Conservation (phyloP, 2,329 filamentous ascomycete genomes). For the Stachybotrys chartarum region DNA sequence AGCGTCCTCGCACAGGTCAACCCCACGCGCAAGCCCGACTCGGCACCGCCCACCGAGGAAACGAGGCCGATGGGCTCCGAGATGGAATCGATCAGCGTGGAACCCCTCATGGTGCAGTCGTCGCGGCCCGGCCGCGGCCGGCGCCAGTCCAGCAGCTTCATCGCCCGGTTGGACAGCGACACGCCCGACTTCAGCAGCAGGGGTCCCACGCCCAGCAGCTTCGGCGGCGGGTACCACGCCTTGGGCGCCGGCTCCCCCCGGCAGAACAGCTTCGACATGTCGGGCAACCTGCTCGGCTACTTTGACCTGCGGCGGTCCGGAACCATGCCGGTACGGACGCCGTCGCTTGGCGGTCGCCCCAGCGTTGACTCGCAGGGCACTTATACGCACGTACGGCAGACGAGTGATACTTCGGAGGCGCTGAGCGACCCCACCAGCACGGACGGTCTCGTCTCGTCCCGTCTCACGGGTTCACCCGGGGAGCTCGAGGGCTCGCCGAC, state of each 20-base stretch:
- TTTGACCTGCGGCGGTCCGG: constrained; percentile 14
- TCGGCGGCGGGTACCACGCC: constrained; percentile 13
- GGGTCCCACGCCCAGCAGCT: constrained; percentile 15
- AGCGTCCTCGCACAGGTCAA: constrained; percentile 32
- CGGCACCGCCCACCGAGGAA: constrained; percentile 24
- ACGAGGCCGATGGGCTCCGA: constrained; percentile 35
- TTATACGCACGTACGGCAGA: constrained; percentile 30
- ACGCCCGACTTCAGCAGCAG: constrained; percentile 20
- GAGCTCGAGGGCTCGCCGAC: constrained; percentile 27
- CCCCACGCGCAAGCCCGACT: constrained; percentile 24
- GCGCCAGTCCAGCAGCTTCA: background rate
- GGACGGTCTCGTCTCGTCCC: constrained; percentile 16
- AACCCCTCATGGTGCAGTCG: constrained; percentile 29
- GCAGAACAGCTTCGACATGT: constrained; percentile 19
- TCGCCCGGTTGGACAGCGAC: background rate
- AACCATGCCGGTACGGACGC: background rate
- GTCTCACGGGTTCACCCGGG: constrained; percentile 5
- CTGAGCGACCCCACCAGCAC: constrained; percentile 16
- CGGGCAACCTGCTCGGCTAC: constrained; percentile 16
- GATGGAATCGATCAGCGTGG: constrained; percentile 32
- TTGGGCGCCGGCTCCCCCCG: constrained; percentile 17
- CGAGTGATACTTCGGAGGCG: constrained; percentile 37
- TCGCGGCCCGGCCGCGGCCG: constrained; percentile 5
- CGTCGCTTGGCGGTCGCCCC: constrained; percentile 15
- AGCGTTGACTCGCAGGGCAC: constrained; percentile 31